Evolutionary conservation across 2,329 filamentous ascomycete species (phyloP).

Genomic region (Sclerotinia glacialis): DNA sequence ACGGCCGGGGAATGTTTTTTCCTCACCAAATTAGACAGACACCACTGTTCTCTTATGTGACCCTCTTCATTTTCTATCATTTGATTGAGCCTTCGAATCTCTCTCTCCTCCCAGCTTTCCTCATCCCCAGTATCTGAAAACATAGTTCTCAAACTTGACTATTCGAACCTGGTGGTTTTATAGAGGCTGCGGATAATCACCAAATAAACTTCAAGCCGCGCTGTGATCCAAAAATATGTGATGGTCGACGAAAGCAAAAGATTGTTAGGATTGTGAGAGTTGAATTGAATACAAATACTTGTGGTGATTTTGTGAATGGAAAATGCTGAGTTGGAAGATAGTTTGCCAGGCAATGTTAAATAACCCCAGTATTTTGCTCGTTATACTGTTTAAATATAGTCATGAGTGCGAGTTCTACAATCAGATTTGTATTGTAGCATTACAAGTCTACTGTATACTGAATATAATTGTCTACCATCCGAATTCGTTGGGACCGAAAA

Average conservation of each 20-base stretch:
- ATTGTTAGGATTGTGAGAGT: not conserved
- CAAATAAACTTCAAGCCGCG: not conserved
- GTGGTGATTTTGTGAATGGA: not conserved
- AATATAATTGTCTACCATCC: no score
- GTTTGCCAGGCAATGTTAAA: not conserved
- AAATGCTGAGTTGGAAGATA: not conserved
- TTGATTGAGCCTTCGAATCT: not conserved
- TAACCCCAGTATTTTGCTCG: not conserved
- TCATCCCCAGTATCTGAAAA: not conserved
- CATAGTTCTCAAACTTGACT: not conserved
- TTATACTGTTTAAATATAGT: no score
- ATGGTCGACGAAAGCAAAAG: no score
- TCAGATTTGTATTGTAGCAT: no score
- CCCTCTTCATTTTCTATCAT: not conserved
- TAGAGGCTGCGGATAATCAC: fast-evolving
- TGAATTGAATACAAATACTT: fast-evolving
- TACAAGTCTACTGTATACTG: not conserved
- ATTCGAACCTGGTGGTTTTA: fast-evolving
- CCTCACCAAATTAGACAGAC: not conserved
- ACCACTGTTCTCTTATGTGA: not conserved
- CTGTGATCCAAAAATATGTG: not conserved
- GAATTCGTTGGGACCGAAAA: not conserved
- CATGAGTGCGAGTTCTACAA: fast-evolving
- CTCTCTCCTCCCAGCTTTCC: not conserved
- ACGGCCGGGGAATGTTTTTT: not conserved